These are phyloP conservation scores for Haplosporangium sp. DNA, from an alignment of 371 early-diverging fungal genomes.

Conservation along the genomic window DNA sequence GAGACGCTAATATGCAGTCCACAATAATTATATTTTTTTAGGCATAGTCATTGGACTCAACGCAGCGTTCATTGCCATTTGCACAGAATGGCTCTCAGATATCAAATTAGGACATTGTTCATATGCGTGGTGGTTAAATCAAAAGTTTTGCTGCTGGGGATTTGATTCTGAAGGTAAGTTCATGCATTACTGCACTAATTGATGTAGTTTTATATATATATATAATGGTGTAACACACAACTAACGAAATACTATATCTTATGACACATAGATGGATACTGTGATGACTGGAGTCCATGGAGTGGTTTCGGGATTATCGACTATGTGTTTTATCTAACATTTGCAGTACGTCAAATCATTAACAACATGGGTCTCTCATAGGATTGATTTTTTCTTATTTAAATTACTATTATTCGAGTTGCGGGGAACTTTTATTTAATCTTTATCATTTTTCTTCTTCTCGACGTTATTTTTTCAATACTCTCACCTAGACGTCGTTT, in stretches of 20 bases:
- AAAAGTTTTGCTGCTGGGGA: slow-evolving; percentile 97
- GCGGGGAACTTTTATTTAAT: too few relatives aligned
- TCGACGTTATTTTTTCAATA: too few relatives aligned
- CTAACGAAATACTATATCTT: too few relatives aligned
- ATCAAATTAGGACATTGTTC: slow-evolving; percentile 89
- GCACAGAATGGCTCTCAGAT: slow-evolving; percentile 88
- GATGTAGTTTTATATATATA: too few relatives aligned
- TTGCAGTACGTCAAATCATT: slow-evolving; percentile 63
- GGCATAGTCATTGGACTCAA: slow-evolving; percentile 85
- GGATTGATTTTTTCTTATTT: background rate
- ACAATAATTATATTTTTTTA: slow-evolving; percentile 19
- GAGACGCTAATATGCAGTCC: too few relatives aligned
- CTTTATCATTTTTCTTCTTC: too few relatives aligned
- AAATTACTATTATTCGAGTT: too few relatives aligned
- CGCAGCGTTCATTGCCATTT: slow-evolving; percentile 90
- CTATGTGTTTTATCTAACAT: slow-evolving; percentile 69
- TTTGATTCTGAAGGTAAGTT: slow-evolving; percentile 65
- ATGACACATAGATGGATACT: slow-evolving; percentile 43
- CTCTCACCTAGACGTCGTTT: slow-evolving; percentile 62
- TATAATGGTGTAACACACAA: too few relatives aligned
- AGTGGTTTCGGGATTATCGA: slow-evolving; percentile 62
- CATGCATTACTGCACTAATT: background rate
- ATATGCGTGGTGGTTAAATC: slow-evolving; percentile 93
- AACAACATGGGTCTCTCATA: too few relatives aligned
- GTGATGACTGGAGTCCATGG: slow-evolving; percentile 60